These are phyloP conservation scores for Sclerotinia spermophila DNA, from an alignment of 2,329 filamentous ascomycete genomes.

Conservation along the genomic window DNA sequence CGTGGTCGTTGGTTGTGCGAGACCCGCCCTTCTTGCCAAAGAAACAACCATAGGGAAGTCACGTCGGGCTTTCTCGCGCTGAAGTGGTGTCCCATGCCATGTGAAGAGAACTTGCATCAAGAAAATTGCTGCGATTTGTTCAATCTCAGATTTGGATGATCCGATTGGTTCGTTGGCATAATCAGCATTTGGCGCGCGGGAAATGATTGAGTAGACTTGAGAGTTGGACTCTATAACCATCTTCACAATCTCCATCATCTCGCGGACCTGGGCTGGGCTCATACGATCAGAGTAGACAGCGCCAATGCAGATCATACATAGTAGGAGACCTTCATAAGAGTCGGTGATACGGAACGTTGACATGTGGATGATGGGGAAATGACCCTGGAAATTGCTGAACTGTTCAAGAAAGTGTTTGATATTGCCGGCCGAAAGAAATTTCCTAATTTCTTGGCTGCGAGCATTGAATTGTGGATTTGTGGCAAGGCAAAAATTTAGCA, in stretches of 20 bases:
- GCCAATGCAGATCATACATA: conserved; percentile 69
- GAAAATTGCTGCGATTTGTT: conserved; percentile 65
- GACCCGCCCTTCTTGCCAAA: conserved; percentile 53
- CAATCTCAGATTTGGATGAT: conserved; percentile 47
- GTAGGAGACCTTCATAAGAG: conserved; percentile 62
- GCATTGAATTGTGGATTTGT: conserved; percentile 54
- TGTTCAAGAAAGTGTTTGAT: conserved; percentile 67
- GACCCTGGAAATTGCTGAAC: conserved; percentile 69
- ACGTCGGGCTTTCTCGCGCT: conserved; percentile 60
- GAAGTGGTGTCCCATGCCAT: conserved; percentile 66
- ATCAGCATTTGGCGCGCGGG: conserved; percentile 40
- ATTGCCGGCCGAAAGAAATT: conserved; percentile 63
- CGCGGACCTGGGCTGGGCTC: conserved; percentile 57
- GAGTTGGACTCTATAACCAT: conserved; percentile 55
- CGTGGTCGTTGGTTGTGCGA: conserved; percentile 52
- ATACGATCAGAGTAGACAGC: conserved; percentile 69
- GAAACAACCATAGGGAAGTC: conserved; percentile 55
- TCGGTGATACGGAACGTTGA: conserved; percentile 66
- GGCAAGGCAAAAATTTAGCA: conserved; percentile 55
- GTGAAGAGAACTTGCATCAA: conserved; percentile 59
- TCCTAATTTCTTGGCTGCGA: conserved; percentile 49
- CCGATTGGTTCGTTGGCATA: conserved; percentile 41
- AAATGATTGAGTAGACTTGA: conserved; percentile 46
- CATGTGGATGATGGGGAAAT: conserved; percentile 70
- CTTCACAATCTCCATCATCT: conserved; percentile 63